Base-by-base conservation (phyloP, 2,329 filamentous ascomycete species). In the Aspergillus pseudonomiae region DNA sequence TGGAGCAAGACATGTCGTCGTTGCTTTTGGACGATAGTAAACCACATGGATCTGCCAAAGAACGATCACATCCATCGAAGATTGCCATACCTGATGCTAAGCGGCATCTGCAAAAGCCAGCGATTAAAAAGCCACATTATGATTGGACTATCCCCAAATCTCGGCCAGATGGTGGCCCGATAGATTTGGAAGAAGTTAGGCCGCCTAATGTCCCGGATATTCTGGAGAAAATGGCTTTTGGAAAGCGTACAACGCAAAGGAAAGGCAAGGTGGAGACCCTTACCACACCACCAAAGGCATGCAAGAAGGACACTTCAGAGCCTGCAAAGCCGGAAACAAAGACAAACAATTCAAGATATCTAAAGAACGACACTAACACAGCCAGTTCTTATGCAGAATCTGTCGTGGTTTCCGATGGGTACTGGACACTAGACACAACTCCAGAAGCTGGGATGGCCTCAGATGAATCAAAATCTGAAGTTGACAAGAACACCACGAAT, bases 1-100 rank as follows among this genome's bases (percentile, higher is more conserved):
- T 74, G 26, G 67, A 71, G 59, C 59, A 64, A 21, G 65, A 68
- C 6, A 62, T 73, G 24, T 64, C 66, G 16, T 68, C 68, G 1
- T 57, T 73, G 12, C 62, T 63, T 28, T 30, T 76, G 19, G 50
- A 67, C 12, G 28, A 62, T 34, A 7, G 58, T 3, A 58, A 39
- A 14, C n/a, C 48, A 26, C 26, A 16, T 14, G 60, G 63, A 60
- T 16, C 10, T 12, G 32, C n/a, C 2, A 60, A 56, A 34, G 52
- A 61, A 16, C 19, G 34, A 14, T 24, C 53, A 6, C 52, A 54
- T 3, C 39, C 14, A 34, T 45, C 16, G 12, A 46, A 43, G 11
- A n/a, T 30, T 19, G 34, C 36, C 34, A 52, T 36, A 34, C 30
- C 16, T 16, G 21, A 16, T 16, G 26, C 61, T 21, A 59, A 55